Conservation (phyloP, 306 rosid species). For the Cyclanthera cordifolia region DNA sequence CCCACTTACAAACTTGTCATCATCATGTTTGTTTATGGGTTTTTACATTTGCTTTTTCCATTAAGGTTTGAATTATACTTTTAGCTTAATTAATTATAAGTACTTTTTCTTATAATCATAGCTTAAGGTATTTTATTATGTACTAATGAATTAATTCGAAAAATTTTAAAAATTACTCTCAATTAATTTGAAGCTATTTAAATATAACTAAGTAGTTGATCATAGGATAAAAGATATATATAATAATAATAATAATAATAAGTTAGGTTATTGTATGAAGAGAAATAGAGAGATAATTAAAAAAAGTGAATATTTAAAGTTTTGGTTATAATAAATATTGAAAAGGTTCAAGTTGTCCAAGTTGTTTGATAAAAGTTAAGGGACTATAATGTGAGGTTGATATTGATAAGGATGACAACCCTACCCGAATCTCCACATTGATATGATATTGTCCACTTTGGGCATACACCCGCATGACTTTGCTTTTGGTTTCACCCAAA, state of each 20-base stretch:
- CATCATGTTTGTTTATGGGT: neutral
- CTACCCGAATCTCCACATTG: too few relatives aligned
- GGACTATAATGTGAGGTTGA: neutral
- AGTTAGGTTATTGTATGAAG: too few relatives aligned
- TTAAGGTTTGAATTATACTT: neutral
- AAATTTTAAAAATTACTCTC: too few relatives aligned
- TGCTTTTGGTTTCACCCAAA: too few relatives aligned
- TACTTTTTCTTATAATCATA: neutral
- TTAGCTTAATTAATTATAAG: neutral
- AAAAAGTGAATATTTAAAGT: neutral
- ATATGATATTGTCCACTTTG: too few relatives aligned
- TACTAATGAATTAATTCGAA: too few relatives aligned
- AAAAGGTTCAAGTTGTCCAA: constrained; percentile 6
- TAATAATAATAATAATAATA: too few relatives aligned
- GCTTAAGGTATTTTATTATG: neutral
- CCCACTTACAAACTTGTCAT: constrained; percentile 6
- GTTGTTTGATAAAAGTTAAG: constrained; percentile 5
- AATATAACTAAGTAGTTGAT: neutral
- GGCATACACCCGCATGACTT: too few relatives aligned
- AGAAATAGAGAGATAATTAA: neutral
- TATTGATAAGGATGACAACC: too few relatives aligned
- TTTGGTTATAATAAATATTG: constrained; percentile 1
- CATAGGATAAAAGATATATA: neutral
- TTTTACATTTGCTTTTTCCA: neutral
- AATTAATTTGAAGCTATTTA: neutral